These are phyloP conservation scores for Vaccinium darrowii DNA, from an alignment of 148 eudicot species.

Conservation along the genomic window DNA sequence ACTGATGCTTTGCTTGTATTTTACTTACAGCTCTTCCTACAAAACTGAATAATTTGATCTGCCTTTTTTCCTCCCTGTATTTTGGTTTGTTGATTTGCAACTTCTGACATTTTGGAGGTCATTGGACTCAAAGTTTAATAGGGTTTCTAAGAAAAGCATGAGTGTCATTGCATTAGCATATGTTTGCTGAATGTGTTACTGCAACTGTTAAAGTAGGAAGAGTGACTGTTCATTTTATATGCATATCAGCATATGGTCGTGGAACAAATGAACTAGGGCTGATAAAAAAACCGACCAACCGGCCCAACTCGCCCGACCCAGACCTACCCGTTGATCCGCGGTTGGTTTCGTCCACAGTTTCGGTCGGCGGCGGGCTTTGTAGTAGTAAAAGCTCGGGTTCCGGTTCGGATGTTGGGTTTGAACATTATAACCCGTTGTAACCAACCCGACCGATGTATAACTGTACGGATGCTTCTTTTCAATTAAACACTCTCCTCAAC, in stretches of 20 bases:
- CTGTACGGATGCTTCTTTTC: too few species aligned
- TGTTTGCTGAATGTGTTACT: neutral
- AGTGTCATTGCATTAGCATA: neutral
- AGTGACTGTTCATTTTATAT: neutral
- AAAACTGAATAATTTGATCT: slow-evolving; percentile 5
- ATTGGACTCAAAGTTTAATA: neutral
- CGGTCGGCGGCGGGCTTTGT: too few species aligned
- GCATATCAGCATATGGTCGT: neutral
- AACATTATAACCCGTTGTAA: too few species aligned
- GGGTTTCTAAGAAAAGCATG: slow-evolving; percentile 1
- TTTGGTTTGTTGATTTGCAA: slow-evolving; percentile 5
- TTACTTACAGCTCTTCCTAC: neutral
- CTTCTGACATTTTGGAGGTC: neutral
- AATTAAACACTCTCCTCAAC: too few species aligned
- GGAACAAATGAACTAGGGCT: neutral
- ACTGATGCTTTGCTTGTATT: slow-evolving; percentile 6
- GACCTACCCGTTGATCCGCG: too few species aligned
- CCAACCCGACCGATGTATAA: too few species aligned
- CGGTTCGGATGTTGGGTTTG: too few species aligned
- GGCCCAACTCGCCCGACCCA: too few species aligned
- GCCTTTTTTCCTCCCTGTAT: neutral
- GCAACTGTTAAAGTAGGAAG: neutral
- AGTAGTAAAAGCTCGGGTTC: too few species aligned
- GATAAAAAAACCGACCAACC: too few species aligned
- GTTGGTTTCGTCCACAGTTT: too few species aligned